Base-by-base conservation (phyloP, 176 grass and related monocot genomes). In the Calamus simplicifolius region DNA sequence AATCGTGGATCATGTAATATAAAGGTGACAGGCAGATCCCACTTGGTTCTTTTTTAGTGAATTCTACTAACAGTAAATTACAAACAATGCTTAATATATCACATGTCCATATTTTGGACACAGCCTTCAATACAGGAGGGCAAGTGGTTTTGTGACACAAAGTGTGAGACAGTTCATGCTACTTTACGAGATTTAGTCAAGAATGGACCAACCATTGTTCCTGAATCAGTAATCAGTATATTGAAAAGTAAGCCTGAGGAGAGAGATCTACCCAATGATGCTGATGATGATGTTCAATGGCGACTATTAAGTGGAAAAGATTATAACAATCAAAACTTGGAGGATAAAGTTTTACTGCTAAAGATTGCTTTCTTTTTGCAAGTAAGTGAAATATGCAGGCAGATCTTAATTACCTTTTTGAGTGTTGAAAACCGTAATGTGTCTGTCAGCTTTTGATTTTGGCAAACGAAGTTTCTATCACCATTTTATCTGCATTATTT, bases 41-140 rank as follows among this genome's bases (percentile, higher is more conserved):
- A 60, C 38, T 70, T 52, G 29, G 49, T 62, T 72, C 68, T 56
- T 51, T 69, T 81, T 71, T 57, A 29, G 69, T 63, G 60, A 25
- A 17, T 48, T 51, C 35, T 13, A 13, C 10, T 43, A 7, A 43
- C 8, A 43, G 12, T 12, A 43, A 43, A 43, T 43, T 10, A 43
- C 35, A 43, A 43, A 43, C 35, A 43, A 43, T 43, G 35, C 5
- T 13, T 43, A 2, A 43, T 43, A 43, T 43, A 43, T 43, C 12
- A n/a, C 21, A 49, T 4, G 25, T 50, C 16, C 23, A 43, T 43
- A 43, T 66, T 18, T 18, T 29, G 18, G 2, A 3, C 18, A 27
- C 51, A 8, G n/a, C 4, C 3, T 66, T 52, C 29, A 26, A 4
- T 66, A 8, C 63, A 66, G 63, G 63, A 66, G 6, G 23, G 25